A percentile compares a stretch with the other conserved stretches of the same genome.
Conservation (phyloP, 805 yeast genomes). For the Komagataella populi region DNA sequence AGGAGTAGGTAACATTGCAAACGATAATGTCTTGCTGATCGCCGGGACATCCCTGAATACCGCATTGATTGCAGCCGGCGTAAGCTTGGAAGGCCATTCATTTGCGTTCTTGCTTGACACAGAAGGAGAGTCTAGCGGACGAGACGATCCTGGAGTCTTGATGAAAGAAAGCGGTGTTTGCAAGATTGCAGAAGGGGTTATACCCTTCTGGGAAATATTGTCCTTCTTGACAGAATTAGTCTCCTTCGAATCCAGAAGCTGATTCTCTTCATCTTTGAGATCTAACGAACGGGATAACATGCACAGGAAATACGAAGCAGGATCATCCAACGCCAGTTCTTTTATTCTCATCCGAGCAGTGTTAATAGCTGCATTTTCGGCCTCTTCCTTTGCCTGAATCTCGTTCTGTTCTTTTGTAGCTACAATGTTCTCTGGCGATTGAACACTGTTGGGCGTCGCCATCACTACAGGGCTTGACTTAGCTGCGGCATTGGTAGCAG, state of each 20-base stretch:
- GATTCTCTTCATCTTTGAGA: conserved; percentile 23
- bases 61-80: conserved; percentile 27
- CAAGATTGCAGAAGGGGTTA: conserved; percentile 25
- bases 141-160: conserved; percentile 16
- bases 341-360: conserved; percentile 29
- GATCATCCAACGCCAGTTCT: conserved; percentile 29
- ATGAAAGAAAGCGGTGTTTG: conserved; percentile 23
- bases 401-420: conserved; percentile 17
- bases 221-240: conserved; percentile 2
- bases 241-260: conserved; percentile 12
- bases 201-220: conserved; percentile 7
- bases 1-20: conserved; percentile 17
- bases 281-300: conserved; percentile 37
- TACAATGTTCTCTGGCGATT: conserved; percentile 16
- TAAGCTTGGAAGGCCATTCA: conserved; percentile 25
- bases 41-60: conserved; percentile 30
- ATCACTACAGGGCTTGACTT: neutral
- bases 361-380: conserved; percentile 17
- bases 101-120: neutral
- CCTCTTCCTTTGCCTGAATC: conserved; percentile 14
- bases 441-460: conserved; percentile 8
- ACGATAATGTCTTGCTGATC: conserved; percentile 17
- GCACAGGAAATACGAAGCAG: conserved; percentile 34
- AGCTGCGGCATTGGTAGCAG: conserved; percentile 8
- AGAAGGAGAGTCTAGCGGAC: conserved; percentile 1